These are phyloP conservation scores for Nidula niveotomentosa DNA, from an alignment of 1,284 basidiomycete genomes.

Conservation along the genomic window DNA sequence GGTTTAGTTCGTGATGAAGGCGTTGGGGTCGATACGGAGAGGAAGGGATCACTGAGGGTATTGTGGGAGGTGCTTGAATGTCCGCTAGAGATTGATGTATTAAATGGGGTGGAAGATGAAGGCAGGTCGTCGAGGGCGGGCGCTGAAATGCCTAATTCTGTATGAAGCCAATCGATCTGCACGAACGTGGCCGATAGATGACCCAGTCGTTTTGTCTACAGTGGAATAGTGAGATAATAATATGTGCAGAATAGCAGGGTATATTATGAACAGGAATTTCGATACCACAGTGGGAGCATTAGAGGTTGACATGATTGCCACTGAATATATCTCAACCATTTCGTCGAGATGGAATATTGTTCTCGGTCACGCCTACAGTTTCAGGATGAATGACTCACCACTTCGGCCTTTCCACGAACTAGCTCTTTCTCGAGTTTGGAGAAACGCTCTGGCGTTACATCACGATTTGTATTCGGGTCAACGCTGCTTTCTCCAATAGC, in stretches of 20 bases:
- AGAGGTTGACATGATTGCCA: too few species aligned
- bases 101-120: constrained; percentile 32
- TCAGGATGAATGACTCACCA: constrained; percentile 45
- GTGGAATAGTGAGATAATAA: not conserved
- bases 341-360: too few species aligned
- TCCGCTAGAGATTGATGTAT: constrained; percentile 32
- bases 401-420: constrained; percentile 75
- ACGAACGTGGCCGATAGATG: constrained; percentile 63
- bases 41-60: constrained; percentile 46
- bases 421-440: constrained; percentile 78
- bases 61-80: constrained; percentile 19
- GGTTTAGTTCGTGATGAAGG: constrained; percentile 39
- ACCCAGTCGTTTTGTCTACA: constrained; percentile 64
- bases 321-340: too few species aligned
- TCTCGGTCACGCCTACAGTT: too few species aligned
- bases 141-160: constrained; percentile 70
- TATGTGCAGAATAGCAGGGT: not conserved
- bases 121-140: constrained; percentile 48
- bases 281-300: too few species aligned
- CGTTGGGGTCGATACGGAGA: constrained; percentile 47
- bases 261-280: too few species aligned
- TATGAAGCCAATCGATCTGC: constrained; percentile 79
- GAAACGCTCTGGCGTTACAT: constrained; percentile 79
- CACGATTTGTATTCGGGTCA: constrained; percentile 45
- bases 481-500: constrained; percentile 40